Evolutionary conservation across 2,329 filamentous ascomycete genomes (phyloP), one percentile per base, ranked within the genome.

Genomic region (Aureobasidium namibiae): DNA sequence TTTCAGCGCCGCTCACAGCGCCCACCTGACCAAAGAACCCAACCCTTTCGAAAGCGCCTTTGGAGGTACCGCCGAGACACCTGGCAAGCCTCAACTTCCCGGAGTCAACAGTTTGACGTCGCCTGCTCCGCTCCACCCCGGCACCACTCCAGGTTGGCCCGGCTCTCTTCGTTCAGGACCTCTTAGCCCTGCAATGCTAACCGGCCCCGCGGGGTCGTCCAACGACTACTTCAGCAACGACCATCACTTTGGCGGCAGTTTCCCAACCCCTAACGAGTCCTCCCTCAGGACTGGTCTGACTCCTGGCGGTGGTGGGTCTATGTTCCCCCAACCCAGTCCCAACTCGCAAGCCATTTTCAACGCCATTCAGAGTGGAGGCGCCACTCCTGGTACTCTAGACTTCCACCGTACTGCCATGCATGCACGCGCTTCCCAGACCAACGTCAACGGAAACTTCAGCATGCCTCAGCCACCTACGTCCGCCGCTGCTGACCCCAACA

Each of bases 21-120:
- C 73, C 61, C 75, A 78, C 62, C 76, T 91, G 70, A 86, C 83
- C 67, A 82, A 88, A 72, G 94, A 97, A 78, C 91, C 91, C 61
- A 97, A 99, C 74, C 92, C 94, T 9, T 97, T 99, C 69, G 94
- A 97, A 73, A 90, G 94, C 74, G 96, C 92, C 7, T 99, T 99
- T 72, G 86, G 84, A 42, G 80, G 78, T 39, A 82, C 79, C 49
- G 76, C 84, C 66, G 90, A 95, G 72, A 95, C 92, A 33, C 91
- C 92, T 16, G 89, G 90, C 34, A 79, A 86, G 68, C 80, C 82
- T 39, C 87, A 96, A 68, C 79, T 99, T 63, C 94, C 94, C 53
- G 89, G 92, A 16, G 91, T 97, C 66, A 91, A 91, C 48, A 83
- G 91, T 63, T 82, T 99, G 67, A 95, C 94, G 24, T 97, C 94